Evolutionary conservation across 305 asterid species (phyloP).

Genomic region (Petunia hybrid): DNA sequence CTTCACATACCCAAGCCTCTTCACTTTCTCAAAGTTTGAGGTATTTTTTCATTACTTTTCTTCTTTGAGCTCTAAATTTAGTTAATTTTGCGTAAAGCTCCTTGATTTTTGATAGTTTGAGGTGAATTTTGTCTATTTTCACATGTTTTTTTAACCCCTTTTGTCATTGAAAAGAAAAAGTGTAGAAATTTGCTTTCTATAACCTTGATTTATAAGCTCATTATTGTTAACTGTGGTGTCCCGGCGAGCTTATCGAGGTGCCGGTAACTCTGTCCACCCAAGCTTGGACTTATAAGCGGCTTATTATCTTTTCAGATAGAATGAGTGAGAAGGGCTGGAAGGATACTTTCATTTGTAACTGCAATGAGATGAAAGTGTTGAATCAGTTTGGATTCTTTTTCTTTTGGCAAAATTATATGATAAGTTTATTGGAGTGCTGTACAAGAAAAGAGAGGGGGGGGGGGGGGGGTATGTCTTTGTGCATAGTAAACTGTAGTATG

Average conservation of each 20-base stretch:
- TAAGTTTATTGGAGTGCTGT: background rate
- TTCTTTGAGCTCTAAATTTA: background rate
- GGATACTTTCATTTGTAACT: background rate
- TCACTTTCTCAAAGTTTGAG: slow-evolving; percentile 39
- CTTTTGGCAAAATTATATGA: background rate
- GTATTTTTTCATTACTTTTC: slow-evolving; percentile 21
- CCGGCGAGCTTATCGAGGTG: too few relatives aligned
- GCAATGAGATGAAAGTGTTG: background rate
- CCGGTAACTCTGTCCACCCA: too few relatives aligned
- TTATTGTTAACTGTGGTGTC: background rate
- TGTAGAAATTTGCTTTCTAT: background rate
- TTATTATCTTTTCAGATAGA: background rate
- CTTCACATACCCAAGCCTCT: slow-evolving; percentile 26
- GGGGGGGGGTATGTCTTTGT: background rate
- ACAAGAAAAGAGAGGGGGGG: background rate
- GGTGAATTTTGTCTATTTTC: slow-evolving; percentile 22
- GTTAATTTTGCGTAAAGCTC: background rate
- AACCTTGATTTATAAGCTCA: background rate
- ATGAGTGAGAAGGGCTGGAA: background rate
- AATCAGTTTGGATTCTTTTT: background rate
- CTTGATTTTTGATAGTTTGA: slow-evolving; percentile 31
- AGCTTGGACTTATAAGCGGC: background rate
- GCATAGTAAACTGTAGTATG: background rate
- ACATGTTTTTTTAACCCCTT: background rate
- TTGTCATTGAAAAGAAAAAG: background rate